phyloP scores from a whole-genome alignment of 2,329 filamentous ascomycete genomes.

The Diaporthe citriasiana region DNA sequence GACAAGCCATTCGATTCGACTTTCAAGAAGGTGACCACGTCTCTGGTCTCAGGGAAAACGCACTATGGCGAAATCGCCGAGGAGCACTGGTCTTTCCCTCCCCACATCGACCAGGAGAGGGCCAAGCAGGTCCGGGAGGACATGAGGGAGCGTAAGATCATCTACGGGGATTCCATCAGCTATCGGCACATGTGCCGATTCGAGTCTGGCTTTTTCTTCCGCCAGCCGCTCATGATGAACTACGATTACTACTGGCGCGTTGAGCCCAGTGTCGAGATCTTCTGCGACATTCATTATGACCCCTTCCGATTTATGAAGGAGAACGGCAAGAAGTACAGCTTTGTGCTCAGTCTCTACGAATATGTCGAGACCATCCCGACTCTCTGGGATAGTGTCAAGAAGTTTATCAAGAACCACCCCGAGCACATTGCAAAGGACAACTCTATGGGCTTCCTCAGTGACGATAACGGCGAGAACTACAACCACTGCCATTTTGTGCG shows the following conservation, averaged over 20 bases:
- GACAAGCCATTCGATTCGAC: slow-evolving; percentile 93
- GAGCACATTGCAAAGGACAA: slow-evolving; percentile 89
- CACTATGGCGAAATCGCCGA: slow-evolving; percentile 89
- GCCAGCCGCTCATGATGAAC: slow-evolving; percentile 90
- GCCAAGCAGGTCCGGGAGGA: slow-evolving; percentile 92
- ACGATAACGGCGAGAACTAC: slow-evolving; percentile 91
- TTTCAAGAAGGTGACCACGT: slow-evolving; percentile 92
- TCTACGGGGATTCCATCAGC: slow-evolving; percentile 96
- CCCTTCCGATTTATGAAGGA: slow-evolving; percentile 98
- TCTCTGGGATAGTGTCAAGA: slow-evolving; percentile 94
- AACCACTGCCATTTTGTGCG: slow-evolving; percentile 97
- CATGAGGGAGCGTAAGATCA: slow-evolving; percentile 95
- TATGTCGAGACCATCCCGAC: slow-evolving; percentile 97
- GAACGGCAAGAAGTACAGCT: slow-evolving; percentile 98
- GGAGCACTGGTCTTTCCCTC: slow-evolving; percentile 98
- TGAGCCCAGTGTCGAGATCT: slow-evolving; percentile 96
- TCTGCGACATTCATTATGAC: slow-evolving; percentile 95
- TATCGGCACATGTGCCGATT: slow-evolving; percentile 99
- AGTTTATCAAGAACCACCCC: slow-evolving; percentile 91
- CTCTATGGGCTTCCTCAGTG: slow-evolving; percentile 90
- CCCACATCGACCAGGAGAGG: slow-evolving; percentile 95
- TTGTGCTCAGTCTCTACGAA: slow-evolving; percentile 94
- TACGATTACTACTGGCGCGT: slow-evolving; percentile 99
- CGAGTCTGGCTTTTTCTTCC: slow-evolving; percentile 99
- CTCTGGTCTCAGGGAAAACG: slow-evolving; percentile 92